A percentile compares a stretch with the other conserved stretches of the same genome.
Conservation (phyloP, 148 eudicot genomes). For the Spergularia marina region DNA sequence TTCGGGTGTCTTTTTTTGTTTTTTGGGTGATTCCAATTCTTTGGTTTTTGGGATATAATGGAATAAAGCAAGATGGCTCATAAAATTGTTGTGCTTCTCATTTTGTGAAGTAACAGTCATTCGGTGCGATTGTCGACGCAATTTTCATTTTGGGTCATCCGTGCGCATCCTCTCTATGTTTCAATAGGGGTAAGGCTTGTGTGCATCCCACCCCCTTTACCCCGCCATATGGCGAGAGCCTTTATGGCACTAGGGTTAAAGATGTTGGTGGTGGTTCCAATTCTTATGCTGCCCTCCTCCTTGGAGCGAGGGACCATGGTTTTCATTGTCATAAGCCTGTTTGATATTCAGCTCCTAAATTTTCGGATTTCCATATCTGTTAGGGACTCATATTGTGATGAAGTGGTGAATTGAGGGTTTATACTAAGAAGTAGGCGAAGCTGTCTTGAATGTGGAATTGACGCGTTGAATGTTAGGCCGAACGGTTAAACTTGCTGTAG, state of each 20-base stretch:
- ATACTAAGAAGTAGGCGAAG: background rate
- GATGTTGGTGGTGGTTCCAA: too few relatives aligned
- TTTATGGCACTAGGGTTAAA: background rate
- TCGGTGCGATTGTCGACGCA: too few relatives aligned
- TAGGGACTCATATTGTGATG: conserved; percentile 10
- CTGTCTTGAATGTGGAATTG: conserved; percentile 13
- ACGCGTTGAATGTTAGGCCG: background rate
- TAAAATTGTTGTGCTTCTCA: background rate
- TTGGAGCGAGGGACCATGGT: background rate
- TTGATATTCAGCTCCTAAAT: background rate
- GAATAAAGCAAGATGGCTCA: background rate
- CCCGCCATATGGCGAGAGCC: too few relatives aligned
- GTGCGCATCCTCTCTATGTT: too few relatives aligned
- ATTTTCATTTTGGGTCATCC: too few relatives aligned
- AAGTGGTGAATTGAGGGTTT: conserved; percentile 9
- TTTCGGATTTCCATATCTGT: background rate
- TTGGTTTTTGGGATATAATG: background rate
- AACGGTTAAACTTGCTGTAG: background rate
- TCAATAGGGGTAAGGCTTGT: too few relatives aligned
- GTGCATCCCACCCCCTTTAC: too few relatives aligned
- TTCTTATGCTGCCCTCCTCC: background rate
- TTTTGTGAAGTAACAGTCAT: too few relatives aligned
- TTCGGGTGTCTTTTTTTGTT: background rate
- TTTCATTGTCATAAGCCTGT: background rate
- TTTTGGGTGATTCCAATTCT: background rate